Evolutionary conservation across 768 basidiomycete genomes (phyloP).

Genomic region (Ramaria sp.): DNA sequence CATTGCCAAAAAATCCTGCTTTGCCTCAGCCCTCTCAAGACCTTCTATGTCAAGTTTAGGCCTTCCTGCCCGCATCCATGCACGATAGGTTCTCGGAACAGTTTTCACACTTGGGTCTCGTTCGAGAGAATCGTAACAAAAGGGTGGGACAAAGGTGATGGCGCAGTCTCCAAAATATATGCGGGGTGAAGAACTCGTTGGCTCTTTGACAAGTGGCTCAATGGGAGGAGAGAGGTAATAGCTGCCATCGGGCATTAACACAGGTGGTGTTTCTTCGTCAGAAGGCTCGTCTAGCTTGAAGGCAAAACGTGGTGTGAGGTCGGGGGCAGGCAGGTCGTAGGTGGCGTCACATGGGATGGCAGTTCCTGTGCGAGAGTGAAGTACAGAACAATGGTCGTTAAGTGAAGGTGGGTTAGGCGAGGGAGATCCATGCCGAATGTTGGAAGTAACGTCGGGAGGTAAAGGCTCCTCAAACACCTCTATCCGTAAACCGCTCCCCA

Average conservation of each 20-base stretch:
- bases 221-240: background rate
- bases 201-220: background rate
- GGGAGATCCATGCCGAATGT: background rate
- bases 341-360: background rate
- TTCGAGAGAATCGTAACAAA: background rate
- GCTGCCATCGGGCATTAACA: background rate
- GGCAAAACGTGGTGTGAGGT: background rate
- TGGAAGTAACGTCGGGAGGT: background rate
- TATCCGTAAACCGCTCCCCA: background rate
- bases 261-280: background rate
- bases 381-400: background rate
- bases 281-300: background rate
- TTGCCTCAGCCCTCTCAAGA: background rate
- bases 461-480: background rate
- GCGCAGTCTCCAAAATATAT: constrained; percentile 6
- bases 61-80: constrained; percentile 6
- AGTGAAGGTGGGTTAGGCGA: background rate
- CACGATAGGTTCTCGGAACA: constrained; percentile 6
- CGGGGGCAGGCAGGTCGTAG: constrained; percentile 3
- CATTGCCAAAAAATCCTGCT: constrained; percentile 1
- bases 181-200: constrained; percentile 2
- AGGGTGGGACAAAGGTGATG: constrained; percentile 1
- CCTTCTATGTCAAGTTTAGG: constrained; percentile 8
- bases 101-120: constrained; percentile 3
- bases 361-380: background rate